Percentiles rank a stretch among this genome's conserved stretches.
Evolutionary conservation across 2,329 filamentous ascomycete genomes (phyloP).

Genomic region (Bipolaris sorokiniana): DNA sequence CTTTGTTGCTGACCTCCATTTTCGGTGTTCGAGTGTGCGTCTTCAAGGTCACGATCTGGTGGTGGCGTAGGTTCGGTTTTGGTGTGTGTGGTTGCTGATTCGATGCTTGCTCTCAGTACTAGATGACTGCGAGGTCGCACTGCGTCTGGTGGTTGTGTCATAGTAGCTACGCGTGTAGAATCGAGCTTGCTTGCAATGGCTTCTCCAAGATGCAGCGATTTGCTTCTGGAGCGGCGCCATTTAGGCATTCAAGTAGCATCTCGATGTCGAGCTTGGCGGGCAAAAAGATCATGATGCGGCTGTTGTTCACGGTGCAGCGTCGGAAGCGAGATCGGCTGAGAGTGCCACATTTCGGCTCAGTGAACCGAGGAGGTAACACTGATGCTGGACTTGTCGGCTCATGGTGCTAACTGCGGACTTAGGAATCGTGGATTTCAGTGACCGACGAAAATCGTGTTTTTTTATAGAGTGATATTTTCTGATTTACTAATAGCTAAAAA

Average conservation of each 20-base stretch:
- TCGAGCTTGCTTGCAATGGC: neutral
- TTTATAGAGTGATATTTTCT: too few species aligned
- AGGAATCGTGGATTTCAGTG: too few species aligned
- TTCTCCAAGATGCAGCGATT: neutral
- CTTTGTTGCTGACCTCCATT: neutral
- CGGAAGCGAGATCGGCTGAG: conserved; percentile 1
- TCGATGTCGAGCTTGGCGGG: neutral
- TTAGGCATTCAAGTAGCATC: neutral
- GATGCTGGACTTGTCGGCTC: neutral
- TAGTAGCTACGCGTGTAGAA: neutral
- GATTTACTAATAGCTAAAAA: too few species aligned
- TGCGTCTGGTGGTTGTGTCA: neutral
- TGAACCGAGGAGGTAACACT: neutral
- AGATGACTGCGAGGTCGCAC: neutral
- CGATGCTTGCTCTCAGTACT: neutral
- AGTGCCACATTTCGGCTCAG: neutral
- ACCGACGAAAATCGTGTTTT: too few species aligned
- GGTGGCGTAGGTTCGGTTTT: neutral
- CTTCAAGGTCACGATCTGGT: neutral
- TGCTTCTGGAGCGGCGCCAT: neutral
- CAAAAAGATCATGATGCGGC: neutral
- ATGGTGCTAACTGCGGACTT: neutral
- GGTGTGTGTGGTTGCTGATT: neutral
- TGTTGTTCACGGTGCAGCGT: neutral
- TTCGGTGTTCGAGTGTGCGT: neutral